These are phyloP conservation scores for Colletotrichum theobromicola DNA, from an alignment of 2,329 filamentous ascomycete species.

Conservation along the genomic window DNA sequence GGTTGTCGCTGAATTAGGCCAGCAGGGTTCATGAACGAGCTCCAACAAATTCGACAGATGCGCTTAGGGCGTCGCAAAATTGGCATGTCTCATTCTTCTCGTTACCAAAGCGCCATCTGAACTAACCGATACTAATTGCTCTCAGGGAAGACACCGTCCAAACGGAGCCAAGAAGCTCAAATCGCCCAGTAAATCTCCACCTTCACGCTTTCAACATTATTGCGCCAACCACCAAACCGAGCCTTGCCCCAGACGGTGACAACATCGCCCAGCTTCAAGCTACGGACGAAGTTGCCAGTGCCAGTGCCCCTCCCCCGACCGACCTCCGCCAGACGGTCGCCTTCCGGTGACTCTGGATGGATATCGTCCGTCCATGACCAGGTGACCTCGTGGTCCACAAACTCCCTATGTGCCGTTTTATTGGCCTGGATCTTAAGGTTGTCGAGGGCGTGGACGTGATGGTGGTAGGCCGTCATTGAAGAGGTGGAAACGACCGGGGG, in stretches of 20 bases:
- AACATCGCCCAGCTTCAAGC: conserved; percentile 63
- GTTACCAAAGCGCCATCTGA: neutral
- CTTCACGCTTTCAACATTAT: conserved; percentile 52
- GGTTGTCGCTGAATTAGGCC: no score
- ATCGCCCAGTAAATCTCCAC: conserved; percentile 65
- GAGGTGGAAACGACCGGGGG: conserved; percentile 30
- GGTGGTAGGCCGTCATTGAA: conserved; percentile 35
- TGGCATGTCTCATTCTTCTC: neutral
- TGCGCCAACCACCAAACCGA: conserved; percentile 60
- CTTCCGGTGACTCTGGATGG: conserved; percentile 45
- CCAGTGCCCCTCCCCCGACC: conserved; percentile 58
- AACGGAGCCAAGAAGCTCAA: conserved; percentile 27
- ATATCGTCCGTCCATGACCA: conserved; percentile 60
- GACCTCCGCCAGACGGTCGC: conserved; percentile 36
- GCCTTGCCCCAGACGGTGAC: conserved; percentile 67
- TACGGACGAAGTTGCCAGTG: conserved; percentile 60
- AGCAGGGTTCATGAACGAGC: no score
- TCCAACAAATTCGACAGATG: neutral
- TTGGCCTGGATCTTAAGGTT: conserved; percentile 56
- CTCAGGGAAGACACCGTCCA: neutral
- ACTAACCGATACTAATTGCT: neutral
- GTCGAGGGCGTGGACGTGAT: conserved; percentile 37
- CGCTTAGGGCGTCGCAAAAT: fast-evolving
- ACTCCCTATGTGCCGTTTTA: conserved; percentile 35
- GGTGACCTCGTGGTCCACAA: conserved; percentile 50